These are phyloP conservation scores for Santalum album DNA, from an alignment of 164 flowering plant genomes.

Conservation along the genomic window DNA sequence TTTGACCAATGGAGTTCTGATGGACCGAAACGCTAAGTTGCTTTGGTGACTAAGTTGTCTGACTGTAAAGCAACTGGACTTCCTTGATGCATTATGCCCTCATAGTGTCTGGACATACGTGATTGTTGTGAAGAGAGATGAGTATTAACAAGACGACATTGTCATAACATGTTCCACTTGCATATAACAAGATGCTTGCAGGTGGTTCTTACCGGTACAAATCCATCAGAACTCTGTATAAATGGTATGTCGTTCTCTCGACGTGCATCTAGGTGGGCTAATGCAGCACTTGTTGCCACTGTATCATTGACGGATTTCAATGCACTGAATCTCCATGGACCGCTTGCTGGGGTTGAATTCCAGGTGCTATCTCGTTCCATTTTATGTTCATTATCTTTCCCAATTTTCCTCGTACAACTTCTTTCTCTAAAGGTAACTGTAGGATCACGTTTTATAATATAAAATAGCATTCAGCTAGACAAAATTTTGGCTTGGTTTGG, in stretches of 20 bases:
- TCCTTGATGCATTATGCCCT: too few relatives aligned
- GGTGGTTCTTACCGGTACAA: slow-evolving; percentile 96
- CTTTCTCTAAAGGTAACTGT: too few relatives aligned
- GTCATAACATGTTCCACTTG: too few relatives aligned
- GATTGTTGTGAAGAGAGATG: neutral
- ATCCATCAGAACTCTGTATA: slow-evolving; percentile 84
- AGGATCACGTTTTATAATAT: too few relatives aligned
- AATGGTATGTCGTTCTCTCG: slow-evolving; percentile 99
- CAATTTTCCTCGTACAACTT: too few relatives aligned
- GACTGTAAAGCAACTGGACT: too few relatives aligned
- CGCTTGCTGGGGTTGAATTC: slow-evolving; percentile 88
- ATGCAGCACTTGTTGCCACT: slow-evolving; percentile 88
- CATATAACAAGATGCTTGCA: slow-evolving; percentile 21
- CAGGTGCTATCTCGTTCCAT: slow-evolving; percentile 44
- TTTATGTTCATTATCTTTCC: neutral
- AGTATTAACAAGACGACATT: too few relatives aligned
- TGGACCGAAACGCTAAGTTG: too few relatives aligned
- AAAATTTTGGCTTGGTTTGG: neutral
- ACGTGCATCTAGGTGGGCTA: slow-evolving; percentile 95
- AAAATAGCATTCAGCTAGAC: too few relatives aligned
- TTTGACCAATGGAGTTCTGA: too few relatives aligned
- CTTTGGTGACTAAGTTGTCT: too few relatives aligned
- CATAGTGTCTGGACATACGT: neutral
- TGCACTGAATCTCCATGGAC: slow-evolving; percentile 50
- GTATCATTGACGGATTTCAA: slow-evolving; percentile 75